These are phyloP conservation scores for Solanum pennellii DNA, from an alignment of 257 asterid species.

Conservation along the genomic window DNA sequence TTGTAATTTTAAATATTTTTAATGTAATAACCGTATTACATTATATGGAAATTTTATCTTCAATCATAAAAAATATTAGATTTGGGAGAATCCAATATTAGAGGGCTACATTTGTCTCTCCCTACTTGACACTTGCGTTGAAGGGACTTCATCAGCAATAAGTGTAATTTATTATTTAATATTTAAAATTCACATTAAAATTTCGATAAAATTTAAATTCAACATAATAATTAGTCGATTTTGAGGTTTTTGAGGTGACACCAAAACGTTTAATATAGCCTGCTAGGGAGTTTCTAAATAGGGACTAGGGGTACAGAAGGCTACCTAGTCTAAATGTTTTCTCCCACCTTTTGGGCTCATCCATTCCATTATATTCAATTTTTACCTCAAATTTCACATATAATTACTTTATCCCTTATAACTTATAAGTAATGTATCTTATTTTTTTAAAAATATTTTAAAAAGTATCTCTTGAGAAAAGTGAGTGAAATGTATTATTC, in stretches of 20 bases:
- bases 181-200: too few species aligned
- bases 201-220: too few species aligned
- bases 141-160: background rate
- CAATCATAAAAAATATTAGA: accelerated
- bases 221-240: background rate
- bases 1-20: too few species aligned
- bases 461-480: too few species aligned
- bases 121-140: background rate
- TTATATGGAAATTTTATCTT: background rate
- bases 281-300: background rate
- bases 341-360: background rate
- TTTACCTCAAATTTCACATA: background rate
- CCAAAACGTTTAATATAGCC: background rate
- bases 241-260: background rate
- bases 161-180: background rate
- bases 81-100: background rate
- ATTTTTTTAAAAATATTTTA: too few species aligned
- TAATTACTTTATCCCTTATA: background rate
- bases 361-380: background rate
- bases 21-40: too few species aligned
- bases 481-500: background rate
- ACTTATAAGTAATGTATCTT: too few species aligned
- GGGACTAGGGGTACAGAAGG: background rate
- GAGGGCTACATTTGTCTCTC: background rate
- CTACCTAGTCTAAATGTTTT: background rate